Conservation (phyloP, 306 rosid genomes). For the Ormosia emarginata region DNA sequence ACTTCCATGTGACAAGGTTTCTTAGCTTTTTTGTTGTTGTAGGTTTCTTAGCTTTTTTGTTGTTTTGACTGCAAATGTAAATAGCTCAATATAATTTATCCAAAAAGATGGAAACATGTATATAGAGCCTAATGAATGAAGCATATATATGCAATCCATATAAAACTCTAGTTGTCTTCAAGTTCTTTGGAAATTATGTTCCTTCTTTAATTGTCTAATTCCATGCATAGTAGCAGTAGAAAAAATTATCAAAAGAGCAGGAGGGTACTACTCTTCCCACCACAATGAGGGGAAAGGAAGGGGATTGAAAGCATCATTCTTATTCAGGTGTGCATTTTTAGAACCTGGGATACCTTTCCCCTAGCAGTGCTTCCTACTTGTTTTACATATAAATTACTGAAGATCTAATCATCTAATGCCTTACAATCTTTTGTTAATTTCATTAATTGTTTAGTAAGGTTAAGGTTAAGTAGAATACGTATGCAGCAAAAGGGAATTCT, state of each 20-base stretch:
- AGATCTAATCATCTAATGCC: background rate
- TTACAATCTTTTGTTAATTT: background rate
- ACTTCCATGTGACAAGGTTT: background rate
- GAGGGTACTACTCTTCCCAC: background rate
- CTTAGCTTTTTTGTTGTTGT: background rate
- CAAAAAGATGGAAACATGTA: background rate
- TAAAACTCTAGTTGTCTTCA: background rate
- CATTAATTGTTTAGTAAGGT: background rate
- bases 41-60: too few relatives aligned
- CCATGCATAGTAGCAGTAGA: too few relatives aligned
- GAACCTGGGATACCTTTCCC: background rate
- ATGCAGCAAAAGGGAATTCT: background rate
- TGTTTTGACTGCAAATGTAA: background rate
- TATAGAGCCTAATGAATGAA: background rate
- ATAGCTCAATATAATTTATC: background rate
- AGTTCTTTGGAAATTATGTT: background rate
- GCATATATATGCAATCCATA: background rate
- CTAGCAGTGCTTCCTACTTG: background rate
- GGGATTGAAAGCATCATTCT: conserved; percentile 56
- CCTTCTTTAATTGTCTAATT: background rate
- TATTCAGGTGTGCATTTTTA: conserved; percentile 64
- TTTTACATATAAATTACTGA: background rate
- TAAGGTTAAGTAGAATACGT: background rate
- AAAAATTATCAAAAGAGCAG: too few relatives aligned
- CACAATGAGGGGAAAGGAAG: background rate